A percentile compares a stretch with the other conserved stretches of the same genome.
phyloP scores from a whole-genome alignment of 345 rosid species.

The Stellera chamaejasme region DNA sequence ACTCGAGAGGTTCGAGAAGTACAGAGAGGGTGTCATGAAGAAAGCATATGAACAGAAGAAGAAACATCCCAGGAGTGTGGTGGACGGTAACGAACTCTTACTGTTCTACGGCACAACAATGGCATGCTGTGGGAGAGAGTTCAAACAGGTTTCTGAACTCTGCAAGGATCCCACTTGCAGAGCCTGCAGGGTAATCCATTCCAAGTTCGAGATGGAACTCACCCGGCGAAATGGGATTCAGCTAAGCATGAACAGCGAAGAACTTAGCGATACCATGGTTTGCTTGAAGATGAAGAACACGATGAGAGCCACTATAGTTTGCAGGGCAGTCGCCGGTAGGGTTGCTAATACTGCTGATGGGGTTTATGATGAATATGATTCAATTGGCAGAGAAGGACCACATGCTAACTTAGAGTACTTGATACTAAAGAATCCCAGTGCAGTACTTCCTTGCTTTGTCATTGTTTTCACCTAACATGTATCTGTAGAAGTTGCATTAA shows the following conservation, averaged over 20 bases:
- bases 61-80: slow-evolving; percentile 34
- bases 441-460: slow-evolving; percentile 43
- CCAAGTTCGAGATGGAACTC: slow-evolving; percentile 22
- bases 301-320: slow-evolving; percentile 30
- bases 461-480: slow-evolving; percentile 25
- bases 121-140: slow-evolving; percentile 24
- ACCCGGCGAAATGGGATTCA: slow-evolving; percentile 20
- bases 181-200: slow-evolving; percentile 29
- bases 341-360: slow-evolving; percentile 10
- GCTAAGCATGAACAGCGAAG: slow-evolving; percentile 26
- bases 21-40: slow-evolving; percentile 32
- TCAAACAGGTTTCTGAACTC: slow-evolving; percentile 18
- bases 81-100: slow-evolving; percentile 44
- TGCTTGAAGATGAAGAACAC: slow-evolving; percentile 15
- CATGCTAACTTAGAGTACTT: slow-evolving; percentile 11
- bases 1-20: slow-evolving; percentile 31
- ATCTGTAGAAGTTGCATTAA: too few relatives aligned
- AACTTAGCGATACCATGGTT: slow-evolving; percentile 19
- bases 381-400: slow-evolving; percentile 7
- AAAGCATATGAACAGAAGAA: slow-evolving; percentile 17
- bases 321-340: slow-evolving; percentile 32
- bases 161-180: slow-evolving; percentile 33
- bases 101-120: slow-evolving; percentile 41
- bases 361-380: slow-evolving; percentile 13
- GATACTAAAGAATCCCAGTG: slow-evolving; percentile 26